Evolutionary conservation across 2,329 filamentous ascomycete genomes (phyloP).

Genomic region (Neofusicoccum parvum): DNA sequence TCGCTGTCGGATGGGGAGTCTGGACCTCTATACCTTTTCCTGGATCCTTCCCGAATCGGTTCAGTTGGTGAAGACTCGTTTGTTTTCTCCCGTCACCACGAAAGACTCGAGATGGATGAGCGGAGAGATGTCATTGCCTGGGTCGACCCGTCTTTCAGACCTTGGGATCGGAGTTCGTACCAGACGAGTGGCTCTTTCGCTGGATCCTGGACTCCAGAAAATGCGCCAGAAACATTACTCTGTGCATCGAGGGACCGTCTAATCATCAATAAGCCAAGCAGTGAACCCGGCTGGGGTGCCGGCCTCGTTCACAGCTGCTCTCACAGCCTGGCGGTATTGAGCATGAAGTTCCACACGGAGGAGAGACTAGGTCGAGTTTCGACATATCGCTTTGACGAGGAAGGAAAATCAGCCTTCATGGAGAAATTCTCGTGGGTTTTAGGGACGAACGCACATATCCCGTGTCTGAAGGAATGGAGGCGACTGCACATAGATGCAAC

Average conservation of each 20-base stretch:
- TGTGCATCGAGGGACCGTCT: background rate
- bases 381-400: background rate
- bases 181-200: background rate
- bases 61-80: constrained; percentile 54
- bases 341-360: constrained; percentile 24
- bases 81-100: constrained; percentile 57
- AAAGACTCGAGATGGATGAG: constrained; percentile 50
- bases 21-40: constrained; percentile 56
- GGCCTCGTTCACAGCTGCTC: constrained; percentile 25
- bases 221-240: background rate
- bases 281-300: background rate
- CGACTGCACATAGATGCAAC: background rate
- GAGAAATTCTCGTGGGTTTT: constrained; percentile 30
- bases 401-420: constrained; percentile 9
- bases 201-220: background rate
- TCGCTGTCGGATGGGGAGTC: background rate
- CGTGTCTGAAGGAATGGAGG: constrained; percentile 29
- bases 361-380: background rate
- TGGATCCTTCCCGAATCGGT: constrained; percentile 57
- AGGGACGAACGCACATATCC: constrained; percentile 25
- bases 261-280: background rate
- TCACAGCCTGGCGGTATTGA: constrained; percentile 27
- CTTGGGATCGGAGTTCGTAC: constrained; percentile 27
- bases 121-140: constrained; percentile 49
- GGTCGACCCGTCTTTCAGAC: constrained; percentile 41